Percentiles rank a stretch among this genome's conserved stretches.
phyloP scores from a whole-genome alignment of 805 yeast genomes.

The Suhomyces emberorum region DNA sequence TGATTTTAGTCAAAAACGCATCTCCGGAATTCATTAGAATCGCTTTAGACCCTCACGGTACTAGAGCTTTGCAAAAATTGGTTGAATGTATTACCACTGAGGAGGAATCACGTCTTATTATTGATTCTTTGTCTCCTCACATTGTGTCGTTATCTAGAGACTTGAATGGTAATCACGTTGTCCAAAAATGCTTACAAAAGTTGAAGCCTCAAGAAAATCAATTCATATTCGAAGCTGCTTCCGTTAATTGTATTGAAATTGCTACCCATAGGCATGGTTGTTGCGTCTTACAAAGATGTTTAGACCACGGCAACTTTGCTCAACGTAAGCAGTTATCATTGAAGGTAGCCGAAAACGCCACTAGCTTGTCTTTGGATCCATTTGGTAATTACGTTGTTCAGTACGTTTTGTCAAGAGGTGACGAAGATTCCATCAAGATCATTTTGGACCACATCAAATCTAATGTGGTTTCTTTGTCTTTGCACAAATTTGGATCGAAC shows the following conservation, averaged over 20 bases:
- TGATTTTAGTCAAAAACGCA: conserved; percentile 65
- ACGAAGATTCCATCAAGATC: conserved; percentile 28
- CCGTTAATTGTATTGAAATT: conserved; percentile 66
- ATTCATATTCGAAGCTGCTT: conserved; percentile 86
- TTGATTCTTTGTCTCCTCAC: conserved; percentile 58
- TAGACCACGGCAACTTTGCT: conserved; percentile 75
- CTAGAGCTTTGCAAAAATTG: conserved; percentile 89
- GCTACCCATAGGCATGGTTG: conserved; percentile 88
- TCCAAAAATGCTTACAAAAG: conserved; percentile 84
- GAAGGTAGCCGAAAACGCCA: conserved; percentile 66
- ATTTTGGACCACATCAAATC: conserved; percentile 35
- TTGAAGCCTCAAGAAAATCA: conserved; percentile 68
- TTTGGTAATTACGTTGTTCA: conserved; percentile 97
- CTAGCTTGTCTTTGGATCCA: conserved; percentile 78
- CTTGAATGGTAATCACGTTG: conserved; percentile 93
- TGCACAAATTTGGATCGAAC: conserved; percentile 51
- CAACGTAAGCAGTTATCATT: conserved; percentile 69
- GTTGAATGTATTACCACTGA: conserved; percentile 75
- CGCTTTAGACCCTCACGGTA: conserved; percentile 93
- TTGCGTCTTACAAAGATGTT: conserved; percentile 68
- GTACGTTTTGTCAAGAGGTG: conserved; percentile 65
- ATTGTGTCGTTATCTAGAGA: conserved; percentile 82
- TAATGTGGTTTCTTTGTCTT: conserved; percentile 45
- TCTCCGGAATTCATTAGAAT: conserved; percentile 71
- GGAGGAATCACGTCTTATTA: conserved; percentile 67